Evolutionary conservation across 768 basidiomycete genomes (phyloP), one percentile per base, ranked within the genome.

Genomic region (Strobilomyces confusus): DNA sequence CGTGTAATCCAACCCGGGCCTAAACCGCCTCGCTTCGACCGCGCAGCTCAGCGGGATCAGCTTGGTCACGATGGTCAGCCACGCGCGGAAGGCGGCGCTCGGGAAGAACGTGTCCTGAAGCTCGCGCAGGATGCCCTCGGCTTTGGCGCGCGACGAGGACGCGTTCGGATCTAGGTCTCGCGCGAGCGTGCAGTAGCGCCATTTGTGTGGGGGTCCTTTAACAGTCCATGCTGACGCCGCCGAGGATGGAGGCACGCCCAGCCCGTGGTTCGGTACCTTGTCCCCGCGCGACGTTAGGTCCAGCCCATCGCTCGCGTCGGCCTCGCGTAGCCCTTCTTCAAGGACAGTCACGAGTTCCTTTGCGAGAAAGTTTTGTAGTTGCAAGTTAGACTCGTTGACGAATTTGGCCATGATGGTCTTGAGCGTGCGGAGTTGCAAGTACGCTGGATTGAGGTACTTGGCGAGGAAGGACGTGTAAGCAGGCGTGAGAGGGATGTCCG

Each of bases 1-100:
- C 40, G 94, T 95, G 68, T 98, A 98, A 69, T 97, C 95, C 60
- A 98, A 73, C 2, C 94, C 95, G 1, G 93, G 92, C 54, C 95
- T 75, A 71, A 98, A 95, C 50, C 95, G 75, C 61, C 95, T 76
- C 44, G 91, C 92, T 72, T 92, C 87, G n/a, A 82, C 80, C 13
- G 78, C 69, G 69, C 88, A 81, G 38, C 82, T 77, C 63, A 89
- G 70, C 20, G 92, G 89, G 51, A 94, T 74, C 54, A 95, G 63
- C 30, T 77, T 75, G 42, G 86, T 84, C 42, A 95, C 81, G 47
- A 81, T 75, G 17, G 81, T 77, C 36, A 97, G 72, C 94, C 94
- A 98, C n/a, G 89, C 83, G 48, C 93, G 80, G 78, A 95, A 95
- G n/a, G 91, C 88, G 13, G 76, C 61, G 26, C 86, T 86, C 7